Evolutionary conservation across 768 basidiomycete genomes (phyloP).

Genomic region (Suillus subalutaceus): DNA sequence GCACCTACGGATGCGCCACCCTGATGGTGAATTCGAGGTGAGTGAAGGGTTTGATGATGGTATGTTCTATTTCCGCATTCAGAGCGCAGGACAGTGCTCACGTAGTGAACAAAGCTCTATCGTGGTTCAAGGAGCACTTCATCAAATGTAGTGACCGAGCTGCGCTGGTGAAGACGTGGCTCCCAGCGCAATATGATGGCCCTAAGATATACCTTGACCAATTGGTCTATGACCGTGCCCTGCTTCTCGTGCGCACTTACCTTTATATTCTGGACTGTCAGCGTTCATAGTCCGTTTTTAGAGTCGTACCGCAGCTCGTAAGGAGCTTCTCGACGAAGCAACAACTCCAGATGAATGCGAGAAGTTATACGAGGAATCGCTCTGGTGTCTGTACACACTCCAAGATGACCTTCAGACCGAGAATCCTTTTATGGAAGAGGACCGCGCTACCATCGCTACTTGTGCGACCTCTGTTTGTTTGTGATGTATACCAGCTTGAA

Average conservation of each 20-base stretch:
- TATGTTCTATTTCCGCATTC: constrained; percentile 30
- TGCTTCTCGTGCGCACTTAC: constrained; percentile 67
- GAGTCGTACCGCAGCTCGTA: constrained; percentile 92
- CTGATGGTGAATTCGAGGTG: constrained; percentile 73
- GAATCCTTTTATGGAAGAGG: constrained; percentile 86
- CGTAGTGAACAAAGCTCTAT: constrained; percentile 51
- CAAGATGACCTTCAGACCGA: constrained; percentile 87
- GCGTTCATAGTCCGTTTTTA: constrained; percentile 31
- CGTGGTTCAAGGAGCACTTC: constrained; percentile 94
- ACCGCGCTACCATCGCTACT: constrained; percentile 74
- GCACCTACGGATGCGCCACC: constrained; percentile 78
- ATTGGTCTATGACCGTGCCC: constrained; percentile 89
- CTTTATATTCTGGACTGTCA: neutral
- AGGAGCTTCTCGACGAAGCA: constrained; percentile 84
- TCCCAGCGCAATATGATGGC: constrained; percentile 80
- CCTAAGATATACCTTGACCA: constrained; percentile 87
- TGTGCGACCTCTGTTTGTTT: constrained; percentile 48
- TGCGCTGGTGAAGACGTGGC: constrained; percentile 84
- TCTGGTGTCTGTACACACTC: constrained; percentile 92
- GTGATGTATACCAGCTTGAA: neutral
- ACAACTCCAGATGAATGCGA: constrained; percentile 82
- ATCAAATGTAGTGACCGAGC: constrained; percentile 94
- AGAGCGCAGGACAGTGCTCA: constrained; percentile 11
- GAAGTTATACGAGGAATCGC: constrained; percentile 90
- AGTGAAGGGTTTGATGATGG: constrained; percentile 84